These are phyloP conservation scores for Podila verticillata DNA, from an alignment of 192 early-diverging fungal genomes.

Conservation along the genomic window DNA sequence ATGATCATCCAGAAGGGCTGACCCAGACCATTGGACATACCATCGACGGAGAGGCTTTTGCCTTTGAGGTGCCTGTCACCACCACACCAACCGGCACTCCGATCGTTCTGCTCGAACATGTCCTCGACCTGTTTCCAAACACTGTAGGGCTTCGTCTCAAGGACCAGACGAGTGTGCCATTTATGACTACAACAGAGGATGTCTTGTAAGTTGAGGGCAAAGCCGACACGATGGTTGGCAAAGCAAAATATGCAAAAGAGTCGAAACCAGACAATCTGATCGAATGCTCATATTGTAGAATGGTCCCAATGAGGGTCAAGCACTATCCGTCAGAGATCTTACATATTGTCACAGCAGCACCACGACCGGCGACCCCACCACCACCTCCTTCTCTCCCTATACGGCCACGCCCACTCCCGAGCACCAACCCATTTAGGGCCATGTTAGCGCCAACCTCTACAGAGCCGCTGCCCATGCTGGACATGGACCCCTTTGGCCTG, in stretches of 20 bases:
- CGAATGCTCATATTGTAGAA: neutral
- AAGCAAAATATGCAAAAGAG: neutral
- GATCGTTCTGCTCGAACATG: conserved; percentile 19
- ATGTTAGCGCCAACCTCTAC: neutral
- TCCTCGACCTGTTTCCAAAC: conserved; percentile 28
- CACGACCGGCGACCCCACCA: neutral
- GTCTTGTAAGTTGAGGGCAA: conserved; percentile 14
- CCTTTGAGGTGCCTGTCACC: conserved; percentile 14
- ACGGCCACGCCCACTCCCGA: neutral
- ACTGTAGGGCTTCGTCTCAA: conserved; percentile 1
- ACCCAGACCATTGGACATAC: conserved; percentile 11
- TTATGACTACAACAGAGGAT: conserved; percentile 14
- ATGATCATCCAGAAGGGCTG: neutral
- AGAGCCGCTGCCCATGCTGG: neutral
- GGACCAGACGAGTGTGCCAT: conserved; percentile 5
- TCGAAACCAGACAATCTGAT: too few species aligned
- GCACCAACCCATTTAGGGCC: neutral
- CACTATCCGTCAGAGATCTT: conserved; percentile 4
- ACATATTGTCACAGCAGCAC: conserved; percentile 3
- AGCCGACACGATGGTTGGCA: too few species aligned
- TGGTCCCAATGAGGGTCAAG: conserved; percentile 21
- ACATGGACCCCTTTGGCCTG: neutral
- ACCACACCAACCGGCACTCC: neutral
- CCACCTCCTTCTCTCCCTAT: neutral
- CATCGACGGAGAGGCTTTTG: neutral